phyloP scores from a whole-genome alignment of 768 basidiomycete species.

The Lactarius deliciosus region DNA sequence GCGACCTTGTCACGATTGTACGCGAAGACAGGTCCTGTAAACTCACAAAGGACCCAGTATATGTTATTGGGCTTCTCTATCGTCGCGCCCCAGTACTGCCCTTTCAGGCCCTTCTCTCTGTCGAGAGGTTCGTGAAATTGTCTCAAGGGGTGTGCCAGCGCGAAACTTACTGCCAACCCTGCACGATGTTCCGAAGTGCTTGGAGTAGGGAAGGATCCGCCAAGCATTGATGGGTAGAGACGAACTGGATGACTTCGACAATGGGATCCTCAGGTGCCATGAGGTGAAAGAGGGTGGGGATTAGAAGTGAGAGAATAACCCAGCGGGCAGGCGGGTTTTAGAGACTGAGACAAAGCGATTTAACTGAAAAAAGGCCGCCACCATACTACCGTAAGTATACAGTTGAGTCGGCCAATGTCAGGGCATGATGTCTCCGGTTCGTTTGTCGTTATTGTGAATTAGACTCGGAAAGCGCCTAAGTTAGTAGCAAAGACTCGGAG shows the following conservation, averaged over 20 bases:
- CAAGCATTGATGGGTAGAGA: background rate
- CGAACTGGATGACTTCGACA: slow-evolving; percentile 10
- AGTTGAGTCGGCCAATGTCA: no score
- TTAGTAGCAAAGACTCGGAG: background rate
- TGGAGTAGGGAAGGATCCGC: slow-evolving; percentile 9
- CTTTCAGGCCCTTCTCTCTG: slow-evolving; percentile 15
- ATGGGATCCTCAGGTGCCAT: background rate
- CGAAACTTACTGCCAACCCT: slow-evolving; percentile 17
- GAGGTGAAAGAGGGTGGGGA: background rate
- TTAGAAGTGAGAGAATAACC: background rate
- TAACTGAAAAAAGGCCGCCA: background rate
- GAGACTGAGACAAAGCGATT: background rate
- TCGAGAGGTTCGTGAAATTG: background rate
- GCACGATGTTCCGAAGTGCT: background rate
- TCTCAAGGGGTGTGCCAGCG: background rate
- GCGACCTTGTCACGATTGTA: background rate
- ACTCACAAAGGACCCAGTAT: slow-evolving; percentile 21
- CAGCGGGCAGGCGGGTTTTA: background rate
- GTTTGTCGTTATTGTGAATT: background rate
- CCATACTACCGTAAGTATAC: background rate
- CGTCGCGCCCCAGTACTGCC: slow-evolving; percentile 18
- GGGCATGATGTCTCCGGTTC: background rate
- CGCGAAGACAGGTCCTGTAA: background rate
- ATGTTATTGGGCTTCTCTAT: background rate
- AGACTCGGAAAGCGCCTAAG: background rate